phyloP scores from a whole-genome alignment of 148 eudicot species.

The Limonium bicolor region DNA sequence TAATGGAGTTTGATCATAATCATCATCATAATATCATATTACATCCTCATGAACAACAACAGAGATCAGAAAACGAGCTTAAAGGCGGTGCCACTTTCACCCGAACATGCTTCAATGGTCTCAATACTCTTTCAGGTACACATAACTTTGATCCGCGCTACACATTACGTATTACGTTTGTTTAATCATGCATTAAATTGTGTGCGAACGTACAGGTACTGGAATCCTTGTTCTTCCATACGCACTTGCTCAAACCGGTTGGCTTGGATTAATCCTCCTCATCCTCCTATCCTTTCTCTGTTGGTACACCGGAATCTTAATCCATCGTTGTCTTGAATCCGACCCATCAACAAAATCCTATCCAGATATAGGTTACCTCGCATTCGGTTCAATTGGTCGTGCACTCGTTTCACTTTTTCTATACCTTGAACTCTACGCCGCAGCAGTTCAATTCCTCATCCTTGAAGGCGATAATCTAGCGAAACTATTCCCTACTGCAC shows the following conservation, averaged over 20 bases:
- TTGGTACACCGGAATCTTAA: conserved; percentile 24
- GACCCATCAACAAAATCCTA: conserved; percentile 23
- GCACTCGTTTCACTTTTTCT: conserved; percentile 16
- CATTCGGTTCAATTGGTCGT: conserved; percentile 31
- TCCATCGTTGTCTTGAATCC: conserved; percentile 27
- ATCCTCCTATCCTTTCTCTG: conserved; percentile 16
- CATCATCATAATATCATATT: too few species aligned
- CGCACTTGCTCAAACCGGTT: conserved; percentile 40
- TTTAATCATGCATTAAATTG: too few species aligned
- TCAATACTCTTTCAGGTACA: too few species aligned
- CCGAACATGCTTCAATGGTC: too few species aligned
- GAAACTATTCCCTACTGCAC: conserved; percentile 17
- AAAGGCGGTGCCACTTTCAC: too few species aligned
- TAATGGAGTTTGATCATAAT: too few species aligned
- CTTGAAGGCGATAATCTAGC: conserved; percentile 42
- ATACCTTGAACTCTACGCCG: conserved; percentile 28
- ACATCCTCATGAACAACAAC: too few species aligned
- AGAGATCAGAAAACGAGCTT: too few species aligned
- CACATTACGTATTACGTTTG: too few species aligned
- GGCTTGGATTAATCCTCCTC: conserved; percentile 32
- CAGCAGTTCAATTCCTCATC: conserved; percentile 26
- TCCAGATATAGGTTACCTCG: conserved; percentile 20
- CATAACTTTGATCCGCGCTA: too few species aligned
- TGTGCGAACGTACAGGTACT: too few species aligned
- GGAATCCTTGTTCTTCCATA: conserved; percentile 36